A percentile compares a stretch with the other conserved stretches of the same genome.
Conservation (phyloP, 2,329 filamentous ascomycete species). For the Fusarium oligoseptatum region DNA sequence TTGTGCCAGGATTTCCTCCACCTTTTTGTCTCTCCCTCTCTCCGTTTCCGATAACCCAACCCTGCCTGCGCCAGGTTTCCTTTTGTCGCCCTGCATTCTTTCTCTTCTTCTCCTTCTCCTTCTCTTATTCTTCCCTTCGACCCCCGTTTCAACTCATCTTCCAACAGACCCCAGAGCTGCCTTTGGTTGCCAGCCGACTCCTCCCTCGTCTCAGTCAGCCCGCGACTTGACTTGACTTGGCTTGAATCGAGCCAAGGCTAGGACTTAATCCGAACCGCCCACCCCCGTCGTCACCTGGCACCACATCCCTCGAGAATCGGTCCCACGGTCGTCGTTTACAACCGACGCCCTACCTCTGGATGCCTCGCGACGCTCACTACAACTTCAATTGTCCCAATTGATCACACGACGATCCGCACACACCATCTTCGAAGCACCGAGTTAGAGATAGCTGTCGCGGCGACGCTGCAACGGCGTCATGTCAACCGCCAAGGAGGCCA, state of each 20-base stretch:
- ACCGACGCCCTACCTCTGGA: conserved; percentile 31
- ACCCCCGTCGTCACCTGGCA: conserved; percentile 24
- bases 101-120: conserved; percentile 31
- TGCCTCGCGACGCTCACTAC: conserved; percentile 31
- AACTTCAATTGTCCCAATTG: conserved; percentile 41
- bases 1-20: conserved; percentile 41
- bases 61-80: conserved; percentile 25
- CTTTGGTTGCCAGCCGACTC: conserved; percentile 19
- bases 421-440: conserved; percentile 13
- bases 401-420: conserved; percentile 22
- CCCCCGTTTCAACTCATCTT: conserved; percentile 21
- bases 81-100: conserved; percentile 30
- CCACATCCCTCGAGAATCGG: conserved; percentile 17
- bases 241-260: conserved; percentile 19
- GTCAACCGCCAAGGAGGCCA: conserved; percentile 52
- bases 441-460: conserved; percentile 25
- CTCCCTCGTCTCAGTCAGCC: conserved; percentile 15
- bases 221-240: conserved; percentile 1
- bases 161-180: conserved; percentile 21
- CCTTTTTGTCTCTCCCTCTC: conserved; percentile 21
- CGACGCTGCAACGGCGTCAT: conserved; percentile 46
- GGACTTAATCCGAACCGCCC: conserved; percentile 23
- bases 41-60: conserved; percentile 22
- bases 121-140: conserved; percentile 34
- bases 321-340: conserved; percentile 19